Percentiles rank a stretch among this genome's conserved stretches.
phyloP scores from a whole-genome alignment of 495 filamentous ascomycete species.

The Penicillium daleae region DNA sequence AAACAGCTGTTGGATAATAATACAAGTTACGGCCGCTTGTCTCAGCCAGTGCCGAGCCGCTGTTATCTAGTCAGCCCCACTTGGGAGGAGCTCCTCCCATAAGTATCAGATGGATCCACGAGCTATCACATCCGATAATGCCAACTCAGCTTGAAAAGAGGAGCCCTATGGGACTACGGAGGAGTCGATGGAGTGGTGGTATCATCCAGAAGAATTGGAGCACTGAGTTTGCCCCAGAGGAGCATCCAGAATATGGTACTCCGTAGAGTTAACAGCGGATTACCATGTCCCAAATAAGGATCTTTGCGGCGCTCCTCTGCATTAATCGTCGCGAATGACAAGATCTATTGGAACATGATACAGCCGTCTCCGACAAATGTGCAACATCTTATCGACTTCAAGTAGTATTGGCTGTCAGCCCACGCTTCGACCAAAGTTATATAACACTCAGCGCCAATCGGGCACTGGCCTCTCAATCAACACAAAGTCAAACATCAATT shows the following conservation, averaged over 20 bases:
- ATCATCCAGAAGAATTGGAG: background rate
- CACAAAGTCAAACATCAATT: background rate
- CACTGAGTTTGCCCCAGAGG: background rate
- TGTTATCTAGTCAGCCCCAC: conserved; percentile 1
- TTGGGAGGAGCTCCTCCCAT: conserved; percentile 26
- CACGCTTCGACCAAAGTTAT: background rate
- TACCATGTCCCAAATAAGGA: background rate
- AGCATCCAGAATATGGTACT: background rate
- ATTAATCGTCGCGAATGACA: background rate
- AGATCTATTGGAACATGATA: background rate
- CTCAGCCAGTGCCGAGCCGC: background rate
- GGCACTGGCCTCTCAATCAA: background rate
- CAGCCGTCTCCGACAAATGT: background rate
- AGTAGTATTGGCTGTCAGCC: background rate
- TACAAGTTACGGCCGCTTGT: no score
- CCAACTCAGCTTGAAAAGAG: background rate
- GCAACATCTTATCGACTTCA: background rate
- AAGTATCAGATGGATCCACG: no score
- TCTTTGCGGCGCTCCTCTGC: background rate
- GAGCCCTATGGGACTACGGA: background rate
- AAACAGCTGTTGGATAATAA: background rate
- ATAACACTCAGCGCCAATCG: background rate
- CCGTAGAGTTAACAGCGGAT: background rate
- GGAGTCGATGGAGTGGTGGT: background rate
- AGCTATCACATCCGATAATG: background rate